Evolutionary conservation across 176 grass and related monocot species (phyloP).

Genomic region (Cymbopogon citratus): DNA sequence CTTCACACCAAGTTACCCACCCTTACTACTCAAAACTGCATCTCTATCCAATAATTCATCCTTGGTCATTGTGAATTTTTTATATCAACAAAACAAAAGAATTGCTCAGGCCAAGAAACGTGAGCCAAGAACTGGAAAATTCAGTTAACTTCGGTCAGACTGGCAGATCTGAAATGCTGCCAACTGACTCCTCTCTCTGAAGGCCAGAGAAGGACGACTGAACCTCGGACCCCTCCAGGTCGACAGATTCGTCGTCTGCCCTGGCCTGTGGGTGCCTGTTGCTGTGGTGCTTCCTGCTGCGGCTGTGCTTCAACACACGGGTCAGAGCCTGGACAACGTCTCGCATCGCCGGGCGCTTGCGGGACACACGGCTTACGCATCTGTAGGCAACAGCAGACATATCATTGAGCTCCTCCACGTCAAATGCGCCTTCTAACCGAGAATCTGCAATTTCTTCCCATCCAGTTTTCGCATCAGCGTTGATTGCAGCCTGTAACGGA

Average conservation of each 20-base stretch:
- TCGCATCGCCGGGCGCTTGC: constrained; percentile 77
- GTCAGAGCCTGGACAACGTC: constrained; percentile 66
- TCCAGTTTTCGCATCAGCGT: constrained; percentile 57
- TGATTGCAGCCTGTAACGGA: constrained; percentile 72
- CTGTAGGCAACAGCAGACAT: constrained; percentile 67
- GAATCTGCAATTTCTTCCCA: constrained; percentile 92
- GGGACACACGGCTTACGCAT: constrained; percentile 60
- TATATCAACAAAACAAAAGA: constrained; percentile 49
- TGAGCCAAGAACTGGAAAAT: not conserved
- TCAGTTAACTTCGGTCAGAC: constrained; percentile 38
- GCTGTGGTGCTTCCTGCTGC: constrained; percentile 43
- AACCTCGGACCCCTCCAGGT: constrained; percentile 54
- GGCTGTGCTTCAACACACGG: constrained; percentile 39
- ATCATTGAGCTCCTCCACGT: constrained; percentile 73
- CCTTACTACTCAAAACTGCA: constrained; percentile 38
- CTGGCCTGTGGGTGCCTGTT: constrained; percentile 4
- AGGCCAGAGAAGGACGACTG: constrained; percentile 51
- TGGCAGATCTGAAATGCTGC: constrained; percentile 54
- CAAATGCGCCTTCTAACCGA: constrained; percentile 56
- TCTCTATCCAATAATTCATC: constrained; percentile 13
- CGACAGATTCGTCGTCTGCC: constrained; percentile 43
- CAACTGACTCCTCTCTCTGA: constrained; percentile 66
- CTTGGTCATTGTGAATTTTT: constrained; percentile 8
- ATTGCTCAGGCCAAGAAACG: constrained; percentile 2
- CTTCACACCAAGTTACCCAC: constrained; percentile 13